These are phyloP conservation scores for Cladosporium colombiae DNA, from an alignment of 2,329 filamentous ascomycete genomes.

Conservation along the genomic window DNA sequence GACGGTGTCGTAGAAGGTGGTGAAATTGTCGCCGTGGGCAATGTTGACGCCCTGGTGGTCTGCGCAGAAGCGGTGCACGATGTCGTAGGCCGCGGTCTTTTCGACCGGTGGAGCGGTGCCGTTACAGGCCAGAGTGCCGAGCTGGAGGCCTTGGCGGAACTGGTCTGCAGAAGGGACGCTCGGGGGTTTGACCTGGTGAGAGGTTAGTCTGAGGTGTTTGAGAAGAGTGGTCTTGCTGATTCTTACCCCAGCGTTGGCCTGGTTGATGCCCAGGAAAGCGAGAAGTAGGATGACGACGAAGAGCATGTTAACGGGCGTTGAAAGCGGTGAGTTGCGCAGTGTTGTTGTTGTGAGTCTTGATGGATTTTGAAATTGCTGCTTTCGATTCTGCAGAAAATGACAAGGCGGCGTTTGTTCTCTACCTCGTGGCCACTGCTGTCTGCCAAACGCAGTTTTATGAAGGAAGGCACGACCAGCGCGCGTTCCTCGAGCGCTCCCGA, in stretches of 20 bases:
- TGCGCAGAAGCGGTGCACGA: constrained; percentile 4
- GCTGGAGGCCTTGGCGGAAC: background rate
- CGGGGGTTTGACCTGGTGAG: background rate
- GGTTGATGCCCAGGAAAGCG: background rate
- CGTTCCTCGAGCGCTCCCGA: background rate
- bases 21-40: constrained; percentile 9
- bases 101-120: background rate
- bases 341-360: background rate
- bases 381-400: background rate
- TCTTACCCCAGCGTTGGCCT: background rate
- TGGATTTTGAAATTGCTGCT: background rate
- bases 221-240: background rate
- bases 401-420: background rate
- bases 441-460: background rate
- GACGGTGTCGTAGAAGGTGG: constrained; percentile 5
- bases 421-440: background rate
- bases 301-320: background rate
- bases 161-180: background rate
- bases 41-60: constrained; percentile 11
- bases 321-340: background rate
- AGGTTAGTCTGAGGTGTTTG: background rate
- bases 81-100: background rate
- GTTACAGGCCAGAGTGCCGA: background rate
- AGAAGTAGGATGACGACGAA: background rate
- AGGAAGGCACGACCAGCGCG: background rate